phyloP scores from a whole-genome alignment of 2,329 filamentous ascomycete genomes.

The Incumbomyces delicatus region DNA sequence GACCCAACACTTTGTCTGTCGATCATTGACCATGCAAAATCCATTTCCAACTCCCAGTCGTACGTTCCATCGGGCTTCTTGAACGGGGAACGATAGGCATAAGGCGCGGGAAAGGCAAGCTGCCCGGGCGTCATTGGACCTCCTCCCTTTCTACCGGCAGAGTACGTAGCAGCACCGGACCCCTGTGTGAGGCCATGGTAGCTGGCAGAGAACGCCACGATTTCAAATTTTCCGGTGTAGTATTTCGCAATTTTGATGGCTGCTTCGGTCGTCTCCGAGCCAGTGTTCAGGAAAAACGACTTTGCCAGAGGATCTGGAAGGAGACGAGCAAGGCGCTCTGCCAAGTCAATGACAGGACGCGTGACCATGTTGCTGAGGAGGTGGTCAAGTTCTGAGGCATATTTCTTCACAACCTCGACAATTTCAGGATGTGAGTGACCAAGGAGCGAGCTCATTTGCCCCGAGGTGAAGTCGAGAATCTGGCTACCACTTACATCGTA shows the following conservation, averaged over 20 bases:
- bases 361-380: constrained; percentile 49
- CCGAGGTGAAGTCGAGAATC: constrained; percentile 50
- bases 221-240: constrained; percentile 54
- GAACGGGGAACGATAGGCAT: constrained; percentile 53
- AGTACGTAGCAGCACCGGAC: constrained; percentile 43
- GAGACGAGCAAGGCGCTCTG: constrained; percentile 38
- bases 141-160: constrained; percentile 38
- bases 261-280: constrained; percentile 48
- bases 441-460: constrained; percentile 49
- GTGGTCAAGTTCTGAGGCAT: constrained; percentile 47
- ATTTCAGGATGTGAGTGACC: constrained; percentile 50
- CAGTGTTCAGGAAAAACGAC: constrained; percentile 48
- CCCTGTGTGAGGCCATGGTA: constrained; percentile 52
- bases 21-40: constrained; percentile 52
- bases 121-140: constrained; percentile 44
- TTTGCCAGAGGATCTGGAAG: constrained; percentile 43
- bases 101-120: constrained; percentile 47
- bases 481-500: constrained; percentile 34
- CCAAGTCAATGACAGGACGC: constrained; percentile 45
- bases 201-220: constrained; percentile 48
- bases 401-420: constrained; percentile 41
- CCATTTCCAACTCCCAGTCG: constrained; percentile 55
- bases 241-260: constrained; percentile 55
- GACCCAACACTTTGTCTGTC: constrained; percentile 50
- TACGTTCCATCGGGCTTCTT: constrained; percentile 49